Base-by-base conservation (phyloP, 2,329 filamentous ascomycete species). In the Calonectria leucothoes region DNA sequence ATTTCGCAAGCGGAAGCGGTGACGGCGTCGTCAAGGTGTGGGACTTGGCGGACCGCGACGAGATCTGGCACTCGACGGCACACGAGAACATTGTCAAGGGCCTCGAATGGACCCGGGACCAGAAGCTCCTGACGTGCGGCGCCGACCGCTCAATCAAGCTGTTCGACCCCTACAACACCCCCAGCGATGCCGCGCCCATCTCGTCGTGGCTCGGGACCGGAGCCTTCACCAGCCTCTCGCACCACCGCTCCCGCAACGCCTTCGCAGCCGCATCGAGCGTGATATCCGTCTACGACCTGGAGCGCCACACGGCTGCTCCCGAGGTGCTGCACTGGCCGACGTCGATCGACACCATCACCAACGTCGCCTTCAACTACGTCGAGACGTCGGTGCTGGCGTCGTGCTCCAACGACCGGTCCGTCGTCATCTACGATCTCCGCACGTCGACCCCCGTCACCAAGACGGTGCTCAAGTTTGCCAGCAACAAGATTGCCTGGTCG, bases 11-110 rank as follows among this genome's bases (percentile, higher is more conserved):
- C 81, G 95, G 94, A 52, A 95, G 93, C 78, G 96, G 96, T 76
- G 97, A 99, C 84, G 96, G 97, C 76, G 92, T 98, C 12, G 91
- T 99, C 71, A 99, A 99, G 85, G 94, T 97, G 39, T 98, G 95
- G 95, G 93, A 97, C 68, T 75, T 97, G 79, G 89, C 92, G 12
- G 93, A 89, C 74, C 88, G 91, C 70, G 92, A 94, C 33, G 93
- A 97, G 82, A 89, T 93, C 61, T 96, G 94, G 93, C 90, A 94
- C 79, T 90, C 91, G 4, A 92, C 94, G 75, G 96, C 95, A 29
- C 97, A 99, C 83, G 94, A 98, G 79, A 98, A 98, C 79, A 93
- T 98, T 55, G 95, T 98, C 78, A 98, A 98, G 87, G 94, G 94
- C 17, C 89, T 98, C 82, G 94, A 93, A 79, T 99, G 96, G 94